Percentiles rank a stretch among this genome's conserved stretches.
These are phyloP conservation scores for Punica granatum DNA, from an alignment of 345 rosid genomes.

Conservation along the genomic window DNA sequence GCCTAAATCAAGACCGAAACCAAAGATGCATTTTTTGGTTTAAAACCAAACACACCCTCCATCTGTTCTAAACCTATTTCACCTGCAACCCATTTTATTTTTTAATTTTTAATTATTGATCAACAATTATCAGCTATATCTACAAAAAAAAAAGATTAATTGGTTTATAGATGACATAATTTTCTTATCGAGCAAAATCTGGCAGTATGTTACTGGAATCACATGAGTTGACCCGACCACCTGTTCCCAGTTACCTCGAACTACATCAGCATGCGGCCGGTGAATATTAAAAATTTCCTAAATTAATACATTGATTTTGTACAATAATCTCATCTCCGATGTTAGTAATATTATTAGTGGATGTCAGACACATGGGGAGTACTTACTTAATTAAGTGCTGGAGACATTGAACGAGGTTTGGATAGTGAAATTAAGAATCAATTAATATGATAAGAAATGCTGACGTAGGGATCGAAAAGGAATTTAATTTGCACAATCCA, in stretches of 20 bases:
- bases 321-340: neutral
- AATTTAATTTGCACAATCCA: neutral
- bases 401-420: neutral
- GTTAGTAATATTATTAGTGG: neutral
- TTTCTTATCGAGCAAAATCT: neutral
- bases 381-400: neutral
- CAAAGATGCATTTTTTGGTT: neutral
- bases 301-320: neutral
- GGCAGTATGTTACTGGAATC: neutral
- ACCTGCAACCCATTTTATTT: neutral
- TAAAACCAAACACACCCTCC: neutral
- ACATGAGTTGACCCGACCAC: neutral
- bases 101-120: neutral
- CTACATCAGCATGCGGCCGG: neutral
- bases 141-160: neutral
- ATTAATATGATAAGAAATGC: neutral
- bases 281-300: neutral
- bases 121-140: neutral
- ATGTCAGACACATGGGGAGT: neutral
- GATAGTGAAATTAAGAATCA: neutral
- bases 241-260: neutral
- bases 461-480: neutral
- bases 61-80: neutral
- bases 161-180: neutral
- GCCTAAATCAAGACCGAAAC: conserved; percentile 3